A percentile compares a stretch with the other conserved stretches of the same genome.
Conservation (phyloP, 1,139 yeast genomes). For the Lodderomyces margitis region DNA sequence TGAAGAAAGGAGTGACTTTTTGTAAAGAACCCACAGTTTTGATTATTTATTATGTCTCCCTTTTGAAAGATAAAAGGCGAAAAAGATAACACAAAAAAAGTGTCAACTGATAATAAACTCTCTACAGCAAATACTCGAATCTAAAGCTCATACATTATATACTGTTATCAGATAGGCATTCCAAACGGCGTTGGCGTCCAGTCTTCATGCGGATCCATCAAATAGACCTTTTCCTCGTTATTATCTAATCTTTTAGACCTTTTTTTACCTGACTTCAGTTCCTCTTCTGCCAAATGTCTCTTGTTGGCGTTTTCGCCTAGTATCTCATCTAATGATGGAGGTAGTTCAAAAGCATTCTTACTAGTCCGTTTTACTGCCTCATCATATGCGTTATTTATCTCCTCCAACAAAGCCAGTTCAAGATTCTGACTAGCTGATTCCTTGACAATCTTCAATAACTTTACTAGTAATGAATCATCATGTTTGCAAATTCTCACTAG, state of each 20-base stretch:
- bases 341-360: conserved; percentile 16
- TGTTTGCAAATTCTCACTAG: not conserved
- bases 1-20: no score
- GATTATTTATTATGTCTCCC: not conserved
- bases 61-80: not conserved
- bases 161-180: conserved; percentile 10
- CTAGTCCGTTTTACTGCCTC: not conserved
- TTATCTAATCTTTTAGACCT: not conserved
- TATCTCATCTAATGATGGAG: conserved; percentile 27
- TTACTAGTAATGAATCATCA: not conserved
- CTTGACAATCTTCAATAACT: not conserved
- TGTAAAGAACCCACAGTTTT: no score
- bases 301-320: conserved; percentile 15
- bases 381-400: not conserved
- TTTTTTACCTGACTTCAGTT: conserved; percentile 3
- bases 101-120: no score
- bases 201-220: conserved; percentile 26
- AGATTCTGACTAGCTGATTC: not conserved
- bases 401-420: not conserved
- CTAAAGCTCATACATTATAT: not conserved
- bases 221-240: conserved; percentile 15
- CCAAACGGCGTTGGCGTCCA: conserved; percentile 44
- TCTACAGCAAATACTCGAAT: no score
- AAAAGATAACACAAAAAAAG: not conserved
- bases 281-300: conserved; percentile 6